Base-by-base conservation (phyloP, 495 filamentous ascomycete species). In the Schizothecium vesticola region DNA sequence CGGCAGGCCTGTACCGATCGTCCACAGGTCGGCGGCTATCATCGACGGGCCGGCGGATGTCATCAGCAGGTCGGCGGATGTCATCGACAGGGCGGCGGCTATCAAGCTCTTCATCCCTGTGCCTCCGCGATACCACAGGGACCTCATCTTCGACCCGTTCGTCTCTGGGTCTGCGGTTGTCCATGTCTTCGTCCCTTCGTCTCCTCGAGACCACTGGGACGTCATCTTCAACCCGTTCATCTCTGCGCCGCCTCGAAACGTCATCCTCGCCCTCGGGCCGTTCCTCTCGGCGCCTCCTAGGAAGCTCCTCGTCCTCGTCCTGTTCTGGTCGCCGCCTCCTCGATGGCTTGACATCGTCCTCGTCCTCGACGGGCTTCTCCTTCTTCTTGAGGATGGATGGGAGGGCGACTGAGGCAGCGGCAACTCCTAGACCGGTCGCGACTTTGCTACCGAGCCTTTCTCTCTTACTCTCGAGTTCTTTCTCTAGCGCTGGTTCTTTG, bases 401-500 rank as follows among this genome's bases (percentile, higher is more conserved):
- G 21, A 83, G 71, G n/a, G 78, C 81, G 12, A 81, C 59, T 16
- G 78, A 71, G 0, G 77, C 77, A 23, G 79, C 81, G 33, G 75
- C 82, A 13, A 75, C 69, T 16, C 77, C 73, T 13, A 80, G 63
- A 0, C 79, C 81, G 9, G 75, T 67, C 9, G 74, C 71, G 16
- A 79, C 65, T 66, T 79, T 85, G 56, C 81, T 81, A 58, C 73
- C 74, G 4, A 71, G 31, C 67, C 73, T 74, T 24, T 70, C 70
- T 21, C 65, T 70, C 57, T 67, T 74, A 59, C 70, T 72, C 19
- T 80, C 72, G 25, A 57, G 69, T 12, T 77, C 74, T n/a, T 80
- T 75, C 24, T 74, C 71, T 10, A 59, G 61, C 3, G 58, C 61
- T 19, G 31, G 16, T 11, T 75, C 74, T 33, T 76, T 72, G 19